These are phyloP conservation scores for Croton setiger DNA, from an alignment of 441 rosid genomes.

Conservation along the genomic window DNA sequence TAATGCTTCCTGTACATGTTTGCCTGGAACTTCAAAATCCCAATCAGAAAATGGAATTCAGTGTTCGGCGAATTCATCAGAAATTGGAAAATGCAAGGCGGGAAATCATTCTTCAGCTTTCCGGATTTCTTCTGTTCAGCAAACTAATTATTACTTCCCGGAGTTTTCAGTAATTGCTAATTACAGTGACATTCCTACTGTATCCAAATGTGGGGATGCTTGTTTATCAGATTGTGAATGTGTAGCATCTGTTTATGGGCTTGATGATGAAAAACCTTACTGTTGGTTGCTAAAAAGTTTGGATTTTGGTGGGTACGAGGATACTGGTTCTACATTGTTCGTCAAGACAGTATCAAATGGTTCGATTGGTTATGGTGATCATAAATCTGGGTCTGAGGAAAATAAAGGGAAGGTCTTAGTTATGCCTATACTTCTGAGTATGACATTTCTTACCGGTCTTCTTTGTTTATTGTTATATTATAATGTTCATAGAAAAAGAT, in stretches of 20 bases:
- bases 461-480: constrained; percentile 63
- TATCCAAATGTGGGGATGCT: constrained; percentile 64
- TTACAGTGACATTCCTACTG: constrained; percentile 55
- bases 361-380: constrained; percentile 21
- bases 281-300: constrained; percentile 77
- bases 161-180: constrained; percentile 59
- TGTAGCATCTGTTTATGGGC: constrained; percentile 79
- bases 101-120: constrained; percentile 32
- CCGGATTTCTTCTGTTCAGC: constrained; percentile 49
- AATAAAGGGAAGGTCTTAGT: constrained; percentile 44
- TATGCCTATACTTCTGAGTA: constrained; percentile 59
- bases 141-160: constrained; percentile 74
- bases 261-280: constrained; percentile 82
- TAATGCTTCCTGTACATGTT: constrained; percentile 67
- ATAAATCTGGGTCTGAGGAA: constrained; percentile 15
- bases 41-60: constrained; percentile 30
- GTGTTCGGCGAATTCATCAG: constrained; percentile 48
- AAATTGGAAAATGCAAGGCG: constrained; percentile 40
- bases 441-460: constrained; percentile 53
- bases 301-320: constrained; percentile 80
- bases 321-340: constrained; percentile 71
- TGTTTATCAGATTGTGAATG: constrained; percentile 78
- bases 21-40: constrained; percentile 56
- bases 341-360: constrained; percentile 54
- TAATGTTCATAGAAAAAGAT: constrained; percentile 51